A percentile compares a stretch with the other conserved stretches of the same genome.
These are phyloP conservation scores for Castanea mollissima DNA, from an alignment of 306 rosid species.

Conservation along the genomic window DNA sequence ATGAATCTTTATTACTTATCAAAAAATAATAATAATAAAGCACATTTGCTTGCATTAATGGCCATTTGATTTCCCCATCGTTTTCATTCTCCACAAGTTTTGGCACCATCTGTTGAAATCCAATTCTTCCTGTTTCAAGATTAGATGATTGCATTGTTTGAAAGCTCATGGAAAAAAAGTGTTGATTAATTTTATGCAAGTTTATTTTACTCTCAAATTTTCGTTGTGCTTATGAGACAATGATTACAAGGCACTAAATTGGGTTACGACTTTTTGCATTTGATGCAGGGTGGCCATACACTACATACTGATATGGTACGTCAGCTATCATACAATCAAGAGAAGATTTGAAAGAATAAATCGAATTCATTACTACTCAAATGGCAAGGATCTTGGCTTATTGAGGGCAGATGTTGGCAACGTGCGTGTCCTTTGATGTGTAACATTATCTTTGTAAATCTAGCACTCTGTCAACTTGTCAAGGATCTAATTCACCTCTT, in stretches of 20 bases:
- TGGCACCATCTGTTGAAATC: conserved; percentile 1
- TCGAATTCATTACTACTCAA: neutral
- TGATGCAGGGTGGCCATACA: conserved; percentile 74
- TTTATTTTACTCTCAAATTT: conserved; percentile 8
- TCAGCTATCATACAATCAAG: conserved; percentile 20
- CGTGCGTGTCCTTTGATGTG: too few relatives aligned
- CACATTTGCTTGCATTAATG: too few relatives aligned
- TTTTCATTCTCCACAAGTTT: neutral
- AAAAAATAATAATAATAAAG: too few relatives aligned
- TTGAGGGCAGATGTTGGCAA: neutral
- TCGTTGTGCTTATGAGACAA: neutral
- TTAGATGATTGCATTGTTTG: neutral
- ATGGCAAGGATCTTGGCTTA: neutral
- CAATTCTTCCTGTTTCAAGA: conserved; percentile 1
- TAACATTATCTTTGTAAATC: too few relatives aligned
- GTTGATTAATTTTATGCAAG: neutral
- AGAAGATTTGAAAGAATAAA: conserved; percentile 22
- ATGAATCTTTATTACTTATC: too few relatives aligned
- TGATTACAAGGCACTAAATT: conserved; percentile 10
- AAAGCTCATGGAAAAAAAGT: neutral
- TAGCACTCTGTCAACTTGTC: too few relatives aligned
- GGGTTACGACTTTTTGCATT: conserved; percentile 1
- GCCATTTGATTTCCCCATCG: neutral
- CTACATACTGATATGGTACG: conserved; percentile 68
- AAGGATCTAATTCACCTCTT: too few relatives aligned